A percentile compares a stretch with the other conserved stretches of the same genome.
These are phyloP conservation scores for Pulveroboletus sp. DNA, from an alignment of 768 basidiomycete genomes.

Conservation along the genomic window DNA sequence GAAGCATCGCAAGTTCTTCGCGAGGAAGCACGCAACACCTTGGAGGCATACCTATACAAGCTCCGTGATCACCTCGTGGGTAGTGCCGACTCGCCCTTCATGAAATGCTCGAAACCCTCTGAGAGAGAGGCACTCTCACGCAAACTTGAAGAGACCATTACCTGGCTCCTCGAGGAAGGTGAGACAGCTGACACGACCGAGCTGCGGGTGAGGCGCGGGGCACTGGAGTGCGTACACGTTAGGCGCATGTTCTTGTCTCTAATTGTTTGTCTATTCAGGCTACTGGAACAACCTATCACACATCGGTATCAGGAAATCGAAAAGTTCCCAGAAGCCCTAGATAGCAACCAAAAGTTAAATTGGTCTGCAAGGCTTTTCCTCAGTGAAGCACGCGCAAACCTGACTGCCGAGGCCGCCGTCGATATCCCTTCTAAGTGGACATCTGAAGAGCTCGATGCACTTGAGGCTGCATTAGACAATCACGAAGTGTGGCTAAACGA, in stretches of 20 bases:
- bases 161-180: constrained; percentile 81
- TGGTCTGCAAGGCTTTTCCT: constrained; percentile 89
- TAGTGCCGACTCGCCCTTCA: constrained; percentile 66
- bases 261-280: constrained; percentile 36
- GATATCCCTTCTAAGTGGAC: constrained; percentile 79
- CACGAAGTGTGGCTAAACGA: constrained; percentile 82
- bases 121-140: constrained; percentile 67
- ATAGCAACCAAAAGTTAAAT: constrained; percentile 82
- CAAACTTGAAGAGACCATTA: constrained; percentile 66
- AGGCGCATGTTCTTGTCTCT: background rate
- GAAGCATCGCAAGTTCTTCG: constrained; percentile 72
- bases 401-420: constrained; percentile 57
- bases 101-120: constrained; percentile 69
- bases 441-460: constrained; percentile 71
- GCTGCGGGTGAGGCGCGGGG: constrained; percentile 69
- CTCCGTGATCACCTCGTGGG: constrained; percentile 77
- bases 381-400: constrained; percentile 67
- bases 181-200: constrained; percentile 77
- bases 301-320: constrained; percentile 87
- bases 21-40: constrained; percentile 86
- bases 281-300: constrained; percentile 74
- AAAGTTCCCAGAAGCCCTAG: constrained; percentile 76
- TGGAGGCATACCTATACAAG: constrained; percentile 93
- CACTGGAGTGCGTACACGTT: constrained; percentile 65
- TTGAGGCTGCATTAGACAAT: constrained; percentile 73